Conservation (phyloP, 2,329 filamentous ascomycete genomes). For the Diaporthe ampelina region DNA sequence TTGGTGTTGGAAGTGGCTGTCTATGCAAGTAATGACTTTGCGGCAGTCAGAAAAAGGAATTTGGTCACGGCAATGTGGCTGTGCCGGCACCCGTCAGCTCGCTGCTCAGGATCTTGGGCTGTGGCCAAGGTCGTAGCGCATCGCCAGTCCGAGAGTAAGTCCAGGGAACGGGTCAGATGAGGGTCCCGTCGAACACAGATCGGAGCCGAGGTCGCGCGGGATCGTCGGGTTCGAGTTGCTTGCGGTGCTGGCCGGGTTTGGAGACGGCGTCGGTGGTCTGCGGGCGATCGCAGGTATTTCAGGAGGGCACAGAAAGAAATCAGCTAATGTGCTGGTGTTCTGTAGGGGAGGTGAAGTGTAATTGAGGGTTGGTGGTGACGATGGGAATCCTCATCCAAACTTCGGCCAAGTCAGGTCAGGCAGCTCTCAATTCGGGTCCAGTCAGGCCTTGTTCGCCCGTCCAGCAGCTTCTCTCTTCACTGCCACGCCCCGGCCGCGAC, state of each 20-base stretch:
- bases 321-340: neutral
- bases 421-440: conserved; percentile 13
- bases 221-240: conserved; percentile 21
- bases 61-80: conserved; percentile 36
- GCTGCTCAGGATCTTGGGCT: conserved; percentile 10
- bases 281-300: neutral
- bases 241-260: conserved; percentile 5
- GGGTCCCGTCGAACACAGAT: conserved; percentile 20
- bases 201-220: conserved; percentile 35
- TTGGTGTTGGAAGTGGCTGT: conserved; percentile 1
- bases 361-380: conserved; percentile 6
- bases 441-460: conserved; percentile 22
- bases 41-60: conserved; percentile 18
- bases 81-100: conserved; percentile 35
- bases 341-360: neutral
- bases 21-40: conserved; percentile 11
- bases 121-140: conserved; percentile 34
- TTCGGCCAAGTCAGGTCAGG: conserved; percentile 14
- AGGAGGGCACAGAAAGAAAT: neutral
- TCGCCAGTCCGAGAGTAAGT: conserved; percentile 21
- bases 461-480: conserved; percentile 31
- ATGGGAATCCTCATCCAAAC: conserved; percentile 7
- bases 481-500: conserved; percentile 14
- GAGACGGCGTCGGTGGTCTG: conserved; percentile 3
- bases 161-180: conserved; percentile 29